phyloP scores from a whole-genome alignment of 495 filamentous ascomycete genomes.

The Echria macrotheca region DNA sequence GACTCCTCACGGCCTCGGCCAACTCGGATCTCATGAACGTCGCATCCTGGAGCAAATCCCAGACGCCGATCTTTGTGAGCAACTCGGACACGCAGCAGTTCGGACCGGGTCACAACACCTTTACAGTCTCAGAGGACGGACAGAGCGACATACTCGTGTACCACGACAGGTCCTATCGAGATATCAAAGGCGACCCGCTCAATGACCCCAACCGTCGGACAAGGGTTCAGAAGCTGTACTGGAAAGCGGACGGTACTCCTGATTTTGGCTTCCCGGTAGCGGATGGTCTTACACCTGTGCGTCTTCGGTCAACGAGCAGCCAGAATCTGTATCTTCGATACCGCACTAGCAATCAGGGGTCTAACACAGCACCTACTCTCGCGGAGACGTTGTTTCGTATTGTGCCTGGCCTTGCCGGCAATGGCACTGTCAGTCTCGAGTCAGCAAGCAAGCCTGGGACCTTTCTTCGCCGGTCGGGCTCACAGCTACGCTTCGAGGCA shows the following conservation, averaged over 20 bases:
- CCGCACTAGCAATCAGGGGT: not conserved
- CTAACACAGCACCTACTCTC: not conserved
- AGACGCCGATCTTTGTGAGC: constrained; percentile 20
- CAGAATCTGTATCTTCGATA: constrained; percentile 4
- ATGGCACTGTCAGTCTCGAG: constrained; percentile 17
- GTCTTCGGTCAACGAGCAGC: constrained; percentile 4
- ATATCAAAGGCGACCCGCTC: constrained; percentile 26
- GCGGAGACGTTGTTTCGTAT: constrained; percentile 18
- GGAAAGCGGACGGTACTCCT: constrained; percentile 40
- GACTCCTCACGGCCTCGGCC: constrained; percentile 42
- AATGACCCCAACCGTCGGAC: constrained; percentile 46
- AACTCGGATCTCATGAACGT: constrained; percentile 31
- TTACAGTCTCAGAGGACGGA: constrained; percentile 46
- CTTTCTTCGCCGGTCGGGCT: constrained; percentile 11
- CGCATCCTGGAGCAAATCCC: constrained; percentile 39
- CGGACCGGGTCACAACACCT: constrained; percentile 51
- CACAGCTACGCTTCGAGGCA: constrained; percentile 12
- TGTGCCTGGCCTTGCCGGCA: constrained; percentile 15
- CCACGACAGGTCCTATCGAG: constrained; percentile 42
- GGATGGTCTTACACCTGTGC: constrained; percentile 19
- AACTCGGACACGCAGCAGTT: constrained; percentile 44
- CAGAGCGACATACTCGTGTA: constrained; percentile 45
- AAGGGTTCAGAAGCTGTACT: constrained; percentile 42
- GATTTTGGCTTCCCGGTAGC: constrained; percentile 38
- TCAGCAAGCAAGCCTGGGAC: constrained; percentile 17